Evolutionary conservation across 2,329 filamentous ascomycete species (phyloP).

Genomic region (Aureobasidium sp.): DNA sequence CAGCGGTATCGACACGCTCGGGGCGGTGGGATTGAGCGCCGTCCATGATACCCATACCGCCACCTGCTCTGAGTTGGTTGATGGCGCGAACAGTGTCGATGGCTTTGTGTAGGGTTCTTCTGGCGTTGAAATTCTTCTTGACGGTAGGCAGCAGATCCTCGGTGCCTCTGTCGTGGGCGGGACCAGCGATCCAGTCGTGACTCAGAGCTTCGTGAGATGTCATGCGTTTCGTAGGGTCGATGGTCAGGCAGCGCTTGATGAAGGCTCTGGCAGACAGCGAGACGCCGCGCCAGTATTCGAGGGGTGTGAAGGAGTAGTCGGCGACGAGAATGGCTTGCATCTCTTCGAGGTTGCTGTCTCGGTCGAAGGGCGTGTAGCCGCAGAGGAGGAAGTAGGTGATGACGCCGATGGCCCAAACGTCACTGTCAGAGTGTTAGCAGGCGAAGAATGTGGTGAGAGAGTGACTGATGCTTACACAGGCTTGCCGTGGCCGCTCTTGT

Average conservation of each 20-base stretch:
- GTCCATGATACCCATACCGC: constrained; percentile 50
- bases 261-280: constrained; percentile 79
- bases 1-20: constrained; percentile 19
- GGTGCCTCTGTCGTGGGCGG: constrained; percentile 36
- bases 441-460: neutral
- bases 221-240: constrained; percentile 80
- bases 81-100: constrained; percentile 61
- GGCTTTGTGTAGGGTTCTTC: constrained; percentile 55
- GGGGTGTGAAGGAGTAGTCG: constrained; percentile 89
- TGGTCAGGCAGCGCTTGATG: constrained; percentile 82
- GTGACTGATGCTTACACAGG: constrained; percentile 54
- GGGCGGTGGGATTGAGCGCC: constrained; percentile 51
- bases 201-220: constrained; percentile 72
- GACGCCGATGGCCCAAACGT: constrained; percentile 96
- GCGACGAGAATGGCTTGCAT: constrained; percentile 98
- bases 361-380: constrained; percentile 96
- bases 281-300: constrained; percentile 95
- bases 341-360: constrained; percentile 94
- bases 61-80: constrained; percentile 56
- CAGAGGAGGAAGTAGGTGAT: constrained; percentile 98
- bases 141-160: constrained; percentile 55
- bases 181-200: constrained; percentile 55
- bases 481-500: constrained; percentile 96
- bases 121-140: constrained; percentile 63
- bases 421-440: constrained; percentile 37